These are phyloP conservation scores for Naganishia liquefaciens DNA, from an alignment of 1,284 basidiomycete genomes.

Conservation along the genomic window DNA sequence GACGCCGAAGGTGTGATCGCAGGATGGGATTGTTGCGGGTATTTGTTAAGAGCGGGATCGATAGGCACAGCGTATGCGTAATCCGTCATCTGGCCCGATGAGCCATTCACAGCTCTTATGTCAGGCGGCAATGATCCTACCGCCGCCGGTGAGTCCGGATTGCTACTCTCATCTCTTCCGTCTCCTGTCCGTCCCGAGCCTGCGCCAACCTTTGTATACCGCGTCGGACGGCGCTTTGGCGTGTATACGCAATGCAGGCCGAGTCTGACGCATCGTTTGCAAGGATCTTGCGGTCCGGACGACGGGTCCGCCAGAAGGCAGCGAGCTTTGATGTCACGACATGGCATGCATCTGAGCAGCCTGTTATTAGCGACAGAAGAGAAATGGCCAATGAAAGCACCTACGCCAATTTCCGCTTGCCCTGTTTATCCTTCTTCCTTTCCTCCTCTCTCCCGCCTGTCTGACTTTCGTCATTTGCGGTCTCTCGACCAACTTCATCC, in stretches of 20 bases:
- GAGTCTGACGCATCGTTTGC: constrained; percentile 23
- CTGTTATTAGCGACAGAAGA: background rate
- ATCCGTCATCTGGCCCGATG: background rate
- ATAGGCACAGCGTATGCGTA: background rate
- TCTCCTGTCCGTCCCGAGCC: background rate
- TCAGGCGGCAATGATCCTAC: background rate
- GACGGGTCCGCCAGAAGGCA: constrained; percentile 21
- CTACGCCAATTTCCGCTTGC: constrained; percentile 26
- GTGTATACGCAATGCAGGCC: constrained; percentile 26
- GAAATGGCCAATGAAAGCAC: background rate
- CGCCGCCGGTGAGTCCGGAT: constrained; percentile 1
- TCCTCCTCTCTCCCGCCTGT: constrained; percentile 1
- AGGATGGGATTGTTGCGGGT: background rate
- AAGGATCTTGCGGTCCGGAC: constrained; percentile 28
- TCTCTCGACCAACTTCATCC: background rate
- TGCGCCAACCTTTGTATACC: constrained; percentile 1
- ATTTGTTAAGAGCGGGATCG: constrained; percentile 11
- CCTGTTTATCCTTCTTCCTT: constrained; percentile 1
- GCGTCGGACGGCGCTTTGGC: constrained; percentile 25
- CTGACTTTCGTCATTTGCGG: background rate
- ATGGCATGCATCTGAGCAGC: constrained; percentile 24
- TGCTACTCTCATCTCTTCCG: background rate
- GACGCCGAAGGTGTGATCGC: background rate
- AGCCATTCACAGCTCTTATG: background rate
- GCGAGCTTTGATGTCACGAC: constrained; percentile 25